Percentiles rank a stretch among this genome's conserved stretches.
Conservation (phyloP, 257 asterid genomes). For the Solanum peruvianum region DNA sequence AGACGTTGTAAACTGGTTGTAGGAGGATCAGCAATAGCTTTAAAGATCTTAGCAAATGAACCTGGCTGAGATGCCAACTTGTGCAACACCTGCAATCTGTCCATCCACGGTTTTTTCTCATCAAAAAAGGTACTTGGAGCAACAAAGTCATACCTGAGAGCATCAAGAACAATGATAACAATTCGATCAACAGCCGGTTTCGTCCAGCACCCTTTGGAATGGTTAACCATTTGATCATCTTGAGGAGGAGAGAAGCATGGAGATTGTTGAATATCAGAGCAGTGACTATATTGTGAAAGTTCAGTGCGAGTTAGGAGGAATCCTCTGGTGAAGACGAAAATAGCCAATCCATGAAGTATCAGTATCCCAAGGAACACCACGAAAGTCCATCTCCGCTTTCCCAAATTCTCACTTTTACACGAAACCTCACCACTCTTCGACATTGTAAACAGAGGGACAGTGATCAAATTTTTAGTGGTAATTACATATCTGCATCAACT, state of each 20-base stretch:
- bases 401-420: conserved; percentile 32
- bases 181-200: conserved; percentile 72
- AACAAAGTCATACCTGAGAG: conserved; percentile 91
- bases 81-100: conserved; percentile 62
- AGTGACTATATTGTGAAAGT: conserved; percentile 64
- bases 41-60: conserved; percentile 36
- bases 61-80: conserved; percentile 52
- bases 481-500: neutral
- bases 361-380: conserved; percentile 38
- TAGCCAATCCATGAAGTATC: conserved; percentile 54
- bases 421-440: neutral
- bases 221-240: conserved; percentile 13
- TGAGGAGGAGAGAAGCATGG: conserved; percentile 45
- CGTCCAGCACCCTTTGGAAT: conserved; percentile 53
- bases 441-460: neutral
- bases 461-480: neutral
- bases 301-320: conserved; percentile 94
- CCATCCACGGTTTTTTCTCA: conserved; percentile 96
- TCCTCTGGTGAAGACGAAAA: conserved; percentile 70
- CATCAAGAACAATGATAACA: conserved; percentile 80
- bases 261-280: conserved; percentile 56
- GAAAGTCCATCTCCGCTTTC: conserved; percentile 45
- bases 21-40: conserved; percentile 61
- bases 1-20: conserved; percentile 95
- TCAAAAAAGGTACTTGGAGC: conserved; percentile 81